phyloP scores from a whole-genome alignment of 805 yeast species.

The Saccharomycopsis fermentans region DNA sequence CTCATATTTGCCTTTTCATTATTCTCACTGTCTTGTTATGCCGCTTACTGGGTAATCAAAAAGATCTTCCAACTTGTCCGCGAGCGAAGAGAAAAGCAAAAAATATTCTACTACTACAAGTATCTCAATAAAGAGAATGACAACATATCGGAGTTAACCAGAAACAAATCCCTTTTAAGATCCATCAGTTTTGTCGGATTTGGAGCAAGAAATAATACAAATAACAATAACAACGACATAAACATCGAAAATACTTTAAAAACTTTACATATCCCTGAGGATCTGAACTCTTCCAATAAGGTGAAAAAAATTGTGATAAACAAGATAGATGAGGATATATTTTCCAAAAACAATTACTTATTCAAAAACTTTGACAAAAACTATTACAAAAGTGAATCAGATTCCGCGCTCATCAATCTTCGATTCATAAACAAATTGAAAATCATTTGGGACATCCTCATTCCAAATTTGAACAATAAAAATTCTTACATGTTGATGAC shows the following conservation, averaged over 20 bases:
- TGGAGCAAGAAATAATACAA: slow-evolving; percentile 4
- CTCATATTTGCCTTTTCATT: slow-evolving; percentile 11
- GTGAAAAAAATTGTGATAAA: slow-evolving; percentile 17
- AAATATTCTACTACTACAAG: slow-evolving; percentile 13
- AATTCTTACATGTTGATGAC: slow-evolving; percentile 55
- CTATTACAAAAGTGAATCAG: neutral
- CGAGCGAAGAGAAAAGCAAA: slow-evolving; percentile 14
- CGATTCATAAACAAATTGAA: slow-evolving; percentile 61
- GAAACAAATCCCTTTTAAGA: slow-evolving; percentile 14
- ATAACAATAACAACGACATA: neutral
- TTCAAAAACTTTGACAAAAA: slow-evolving; percentile 16
- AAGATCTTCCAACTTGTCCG: slow-evolving; percentile 4
- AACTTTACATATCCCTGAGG: slow-evolving; percentile 12
- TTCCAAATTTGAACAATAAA: slow-evolving; percentile 63
- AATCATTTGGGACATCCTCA: slow-evolving; percentile 69
- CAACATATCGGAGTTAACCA: slow-evolving; percentile 1
- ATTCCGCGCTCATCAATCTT: slow-evolving; percentile 32
- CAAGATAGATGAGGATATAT: slow-evolving; percentile 14
- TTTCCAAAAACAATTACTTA: slow-evolving; percentile 12
- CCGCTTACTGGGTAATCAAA: slow-evolving; percentile 5
- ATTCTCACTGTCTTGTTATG: slow-evolving; percentile 11
- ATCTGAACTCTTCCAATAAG: slow-evolving; percentile 9
- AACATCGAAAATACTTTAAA: slow-evolving; percentile 11
- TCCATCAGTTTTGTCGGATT: slow-evolving; percentile 17
- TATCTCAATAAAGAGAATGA: neutral